A percentile compares a stretch with the other conserved stretches of the same genome.
Conservation (phyloP, 2,329 filamentous ascomycete species). For the Microsporum canis region DNA sequence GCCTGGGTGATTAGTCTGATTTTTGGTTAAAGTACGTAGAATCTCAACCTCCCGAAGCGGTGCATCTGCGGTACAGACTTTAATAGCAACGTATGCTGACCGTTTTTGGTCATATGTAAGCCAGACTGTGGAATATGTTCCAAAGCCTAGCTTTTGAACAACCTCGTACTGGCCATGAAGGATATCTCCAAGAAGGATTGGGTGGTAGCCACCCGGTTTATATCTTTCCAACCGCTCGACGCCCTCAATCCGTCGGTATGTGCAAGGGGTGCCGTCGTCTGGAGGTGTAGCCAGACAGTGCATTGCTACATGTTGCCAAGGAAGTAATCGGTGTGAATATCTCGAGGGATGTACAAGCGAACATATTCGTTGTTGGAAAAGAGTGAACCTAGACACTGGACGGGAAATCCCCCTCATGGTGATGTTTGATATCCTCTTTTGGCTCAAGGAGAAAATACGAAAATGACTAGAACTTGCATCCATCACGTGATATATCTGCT, state of each 20-base stretch:
- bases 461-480: too few relatives aligned
- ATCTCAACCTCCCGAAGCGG: slow-evolving; percentile 15
- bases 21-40: slow-evolving; percentile 17
- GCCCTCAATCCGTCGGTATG: slow-evolving; percentile 19
- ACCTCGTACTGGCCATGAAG: slow-evolving; percentile 28
- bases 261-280: background rate
- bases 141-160: slow-evolving; percentile 34
- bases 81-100: slow-evolving; percentile 23
- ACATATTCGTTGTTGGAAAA: background rate
- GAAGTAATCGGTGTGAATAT: background rate
- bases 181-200: slow-evolving; percentile 24
- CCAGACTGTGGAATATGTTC: slow-evolving; percentile 35
- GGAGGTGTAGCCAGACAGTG: background rate
- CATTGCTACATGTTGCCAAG: background rate
- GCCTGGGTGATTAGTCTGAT: background rate
- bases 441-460: too few relatives aligned
- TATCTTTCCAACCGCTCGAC: slow-evolving; percentile 25
- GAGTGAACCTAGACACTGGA: background rate
- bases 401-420: background rate
- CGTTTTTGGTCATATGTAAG: slow-evolving; percentile 25
- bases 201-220: slow-evolving; percentile 25
- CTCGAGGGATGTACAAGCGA: background rate
- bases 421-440: too few relatives aligned
- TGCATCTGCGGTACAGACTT: slow-evolving; percentile 19
- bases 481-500: too few relatives aligned